These are phyloP conservation scores for Globisporangium rhizosaccharum DNA, from an alignment of 352 stramenopile species.

Conservation along the genomic window DNA sequence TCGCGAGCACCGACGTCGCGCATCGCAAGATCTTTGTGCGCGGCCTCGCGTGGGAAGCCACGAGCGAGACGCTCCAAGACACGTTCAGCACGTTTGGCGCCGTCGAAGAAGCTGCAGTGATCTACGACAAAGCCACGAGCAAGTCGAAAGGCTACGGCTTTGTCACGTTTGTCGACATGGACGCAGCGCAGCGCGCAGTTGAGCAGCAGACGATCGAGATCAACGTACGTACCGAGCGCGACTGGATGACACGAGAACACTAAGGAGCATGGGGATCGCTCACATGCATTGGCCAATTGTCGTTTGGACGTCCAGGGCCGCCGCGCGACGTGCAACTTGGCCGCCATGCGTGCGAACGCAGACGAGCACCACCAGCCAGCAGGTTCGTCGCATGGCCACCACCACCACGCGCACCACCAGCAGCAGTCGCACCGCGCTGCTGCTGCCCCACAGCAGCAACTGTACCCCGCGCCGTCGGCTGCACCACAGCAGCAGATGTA, in stretches of 20 bases:
- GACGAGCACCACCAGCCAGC: slow-evolving; percentile 31
- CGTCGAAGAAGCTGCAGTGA: slow-evolving; percentile 53
- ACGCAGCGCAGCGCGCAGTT: slow-evolving; percentile 41
- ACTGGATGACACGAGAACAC: not conserved
- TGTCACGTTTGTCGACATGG: slow-evolving; percentile 65
- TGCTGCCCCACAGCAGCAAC: not conserved
- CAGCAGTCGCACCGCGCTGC: slow-evolving; percentile 4
- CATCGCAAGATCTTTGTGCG: slow-evolving; percentile 73
- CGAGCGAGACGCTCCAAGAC: slow-evolving; percentile 36
- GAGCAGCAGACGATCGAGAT: slow-evolving; percentile 46
- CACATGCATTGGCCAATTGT: not conserved
- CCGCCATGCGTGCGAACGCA: slow-evolving; percentile 31
- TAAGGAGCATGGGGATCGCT: not conserved
- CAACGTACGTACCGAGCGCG: slow-evolving; percentile 30
- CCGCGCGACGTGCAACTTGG: slow-evolving; percentile 45
- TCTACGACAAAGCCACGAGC: slow-evolving; percentile 51
- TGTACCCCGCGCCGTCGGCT: slow-evolving; percentile 7
- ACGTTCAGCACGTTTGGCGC: slow-evolving; percentile 50
- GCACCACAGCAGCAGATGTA: slow-evolving; percentile 6
- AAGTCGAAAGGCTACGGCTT: slow-evolving; percentile 67
- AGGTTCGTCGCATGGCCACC: not conserved
- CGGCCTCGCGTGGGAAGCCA: slow-evolving; percentile 55
- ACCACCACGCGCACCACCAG: slow-evolving; percentile 5
- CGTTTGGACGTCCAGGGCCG: slow-evolving; percentile 21
- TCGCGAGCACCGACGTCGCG: slow-evolving; percentile 42